These are phyloP conservation scores for Trichosporon sp. DNA, from an alignment of 1,284 basidiomycete species.

Conservation along the genomic window DNA sequence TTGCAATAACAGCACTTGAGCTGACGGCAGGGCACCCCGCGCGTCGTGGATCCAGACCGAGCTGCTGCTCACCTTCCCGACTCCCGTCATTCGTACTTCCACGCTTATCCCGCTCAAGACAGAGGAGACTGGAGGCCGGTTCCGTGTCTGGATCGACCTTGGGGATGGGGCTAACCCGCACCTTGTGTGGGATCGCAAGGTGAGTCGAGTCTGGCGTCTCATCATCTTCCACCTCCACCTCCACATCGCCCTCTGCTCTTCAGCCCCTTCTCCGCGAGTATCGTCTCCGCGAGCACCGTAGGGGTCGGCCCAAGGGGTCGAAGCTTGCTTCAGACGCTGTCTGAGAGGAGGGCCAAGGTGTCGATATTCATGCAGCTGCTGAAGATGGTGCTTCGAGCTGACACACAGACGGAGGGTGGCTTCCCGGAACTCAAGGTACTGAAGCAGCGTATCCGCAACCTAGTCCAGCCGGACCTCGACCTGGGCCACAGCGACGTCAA, in stretches of 20 bases:
- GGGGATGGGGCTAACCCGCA: conserved; percentile 40
- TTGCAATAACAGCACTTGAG: too few relatives aligned
- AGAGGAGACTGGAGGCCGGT: conserved; percentile 77
- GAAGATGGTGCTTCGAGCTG: neutral
- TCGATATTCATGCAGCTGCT: neutral
- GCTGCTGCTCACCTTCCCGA: conserved; percentile 78
- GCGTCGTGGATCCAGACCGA: conserved; percentile 86
- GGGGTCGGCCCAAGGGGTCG: too few relatives aligned
- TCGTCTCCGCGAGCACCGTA: too few relatives aligned
- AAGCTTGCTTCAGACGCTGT: neutral
- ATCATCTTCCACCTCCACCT: neutral
- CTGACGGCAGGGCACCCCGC: conserved; percentile 55
- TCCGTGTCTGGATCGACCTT: conserved; percentile 71
- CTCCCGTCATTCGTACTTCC: conserved; percentile 61
- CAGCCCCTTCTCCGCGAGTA: too few relatives aligned
- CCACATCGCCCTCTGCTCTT: neutral
- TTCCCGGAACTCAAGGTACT: conserved; percentile 68
- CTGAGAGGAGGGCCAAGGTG: too few relatives aligned
- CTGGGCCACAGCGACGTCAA: conserved; percentile 71
- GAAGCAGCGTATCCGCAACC: conserved; percentile 81
- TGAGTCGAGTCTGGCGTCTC: conserved; percentile 22
- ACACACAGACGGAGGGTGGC: conserved; percentile 71
- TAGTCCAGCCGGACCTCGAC: conserved; percentile 66
- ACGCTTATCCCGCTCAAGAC: conserved; percentile 67
- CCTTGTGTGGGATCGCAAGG: conserved; percentile 48